Base-by-base conservation (phyloP, 2,329 filamentous ascomycete genomes). In the Bertia moriformis region DNA sequence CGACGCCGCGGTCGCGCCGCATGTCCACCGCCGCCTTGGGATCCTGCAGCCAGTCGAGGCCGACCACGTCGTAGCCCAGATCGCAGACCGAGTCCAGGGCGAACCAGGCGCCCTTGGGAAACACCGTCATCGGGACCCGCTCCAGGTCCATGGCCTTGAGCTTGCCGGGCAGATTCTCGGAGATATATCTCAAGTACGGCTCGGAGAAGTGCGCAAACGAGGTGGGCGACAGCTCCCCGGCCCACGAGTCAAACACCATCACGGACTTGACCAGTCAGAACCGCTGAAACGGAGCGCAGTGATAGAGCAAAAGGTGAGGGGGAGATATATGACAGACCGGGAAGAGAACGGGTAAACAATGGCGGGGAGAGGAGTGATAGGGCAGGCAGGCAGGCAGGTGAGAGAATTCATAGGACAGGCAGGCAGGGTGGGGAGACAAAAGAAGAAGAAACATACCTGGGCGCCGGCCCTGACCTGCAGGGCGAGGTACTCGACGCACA, bases 171-270 rank as follows among this genome's bases (percentile, higher is more conserved):
- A 98, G 70, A 48, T 88, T 73, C 48, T 81, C 67, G 7, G 87
- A 78, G 48, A 98, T 96, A 55, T 88, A 78, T 35, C 73, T 72
- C 39, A 98, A 69, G 54, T 89, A 94, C 1, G 91, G 91, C 48
- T 91, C 73, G 2, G 85, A 80, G 57, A 96, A 93, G 41, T 79
- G 67, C 53, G 79, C 79, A 66, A 94, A 98, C 1, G 83, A 76
- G 4, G 73, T 61, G 1, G 91, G 89, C 7, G 83, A 87, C 37
- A 98, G 69, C 62, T 98, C 91, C 32, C 87, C 88, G 2, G 91
- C 91, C 89, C 91, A 98, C 0, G 89, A 96, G 57, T 98, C 91
- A 53, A 98, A 98, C 12, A 98, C 85, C 69, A 96, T 91, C 19
- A 96, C 68, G 55, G 95, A 73, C 78, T 84, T 43, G n/a, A n/a